Base-by-base conservation (phyloP, 306 rosid genomes). In the Prunus salicina region DNA sequence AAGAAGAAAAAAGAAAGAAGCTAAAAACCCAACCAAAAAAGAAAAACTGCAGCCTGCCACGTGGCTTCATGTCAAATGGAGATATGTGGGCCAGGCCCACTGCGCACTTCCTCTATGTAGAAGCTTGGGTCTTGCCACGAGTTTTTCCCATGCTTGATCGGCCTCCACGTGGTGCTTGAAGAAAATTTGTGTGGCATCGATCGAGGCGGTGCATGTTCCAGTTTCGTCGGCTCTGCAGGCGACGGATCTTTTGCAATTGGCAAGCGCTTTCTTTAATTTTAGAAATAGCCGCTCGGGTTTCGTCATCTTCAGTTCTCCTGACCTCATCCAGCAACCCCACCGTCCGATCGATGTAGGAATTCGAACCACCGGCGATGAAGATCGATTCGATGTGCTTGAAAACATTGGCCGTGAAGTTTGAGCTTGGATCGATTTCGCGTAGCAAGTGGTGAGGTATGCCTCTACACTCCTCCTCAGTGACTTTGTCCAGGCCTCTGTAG, bases 381-480 rank as follows among this genome's bases (percentile, higher is more conserved):
- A 86, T 81, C 2, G 87, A 81, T 7, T 81, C 75, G 5, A 83
- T 64, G 11, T 43, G 82, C 67, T 69, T 74, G 55, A 81, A 86
- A n/a, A 81, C 86, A 2, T 55, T 7, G 67, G 76, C 43, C 0
- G 87, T 81, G 82, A 83, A 86, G 52, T 84, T 69, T 4, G 82
- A 68, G 4, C 81, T 45, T 3, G 89, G 84, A 58, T 86, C 85
- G 9, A 61, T 50, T 4, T 60, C 51, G 13, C 89, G 78, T 18
- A 93, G 27, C 16, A 93, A 73, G 52, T 93, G 98, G 70, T 93
- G 98, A 12, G 89, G 89, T 65, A 93, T 88, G 47, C 94, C 96
- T 0, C 77, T 63, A 52, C 89, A 73, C 80, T 90, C 98, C 18
- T 85, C 83, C 0, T 83, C 83, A 0, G 89, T 83, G 2, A 93